phyloP scores from a whole-genome alignment of 2,329 filamentous ascomycete species.

The Cladophialophora carrionii region DNA sequence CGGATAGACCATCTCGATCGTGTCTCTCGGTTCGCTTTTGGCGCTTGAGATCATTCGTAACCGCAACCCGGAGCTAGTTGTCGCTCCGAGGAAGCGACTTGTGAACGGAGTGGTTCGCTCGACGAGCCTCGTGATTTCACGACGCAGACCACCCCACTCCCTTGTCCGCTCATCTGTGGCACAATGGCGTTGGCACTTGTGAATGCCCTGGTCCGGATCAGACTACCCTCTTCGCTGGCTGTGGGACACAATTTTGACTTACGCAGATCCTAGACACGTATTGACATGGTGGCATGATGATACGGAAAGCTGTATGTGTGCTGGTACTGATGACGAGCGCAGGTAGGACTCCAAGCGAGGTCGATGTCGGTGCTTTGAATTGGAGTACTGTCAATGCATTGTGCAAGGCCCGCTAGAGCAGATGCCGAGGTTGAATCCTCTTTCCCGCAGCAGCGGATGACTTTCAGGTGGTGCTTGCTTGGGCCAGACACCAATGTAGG shows the following conservation, averaged over 20 bases:
- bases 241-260: neutral
- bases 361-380: neutral
- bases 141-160: neutral
- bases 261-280: neutral
- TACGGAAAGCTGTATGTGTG: neutral
- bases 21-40: neutral
- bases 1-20: neutral
- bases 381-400: neutral
- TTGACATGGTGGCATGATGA: neutral
- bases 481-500: slow-evolving; percentile 4
- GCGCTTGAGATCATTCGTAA: neutral
- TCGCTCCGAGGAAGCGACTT: neutral
- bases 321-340: neutral
- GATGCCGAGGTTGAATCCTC: neutral
- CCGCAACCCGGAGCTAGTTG: neutral
- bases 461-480: slow-evolving; percentile 1
- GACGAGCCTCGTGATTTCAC: neutral
- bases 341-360: neutral
- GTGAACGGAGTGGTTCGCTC: neutral
- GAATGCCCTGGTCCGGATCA: neutral
- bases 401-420: neutral
- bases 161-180: neutral
- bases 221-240: neutral
- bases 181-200: slow-evolving; percentile 7
- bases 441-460: neutral